Evolutionary conservation across 352 stramenopile species (phyloP).

Genomic region (Globisporangium nodosum): DNA sequence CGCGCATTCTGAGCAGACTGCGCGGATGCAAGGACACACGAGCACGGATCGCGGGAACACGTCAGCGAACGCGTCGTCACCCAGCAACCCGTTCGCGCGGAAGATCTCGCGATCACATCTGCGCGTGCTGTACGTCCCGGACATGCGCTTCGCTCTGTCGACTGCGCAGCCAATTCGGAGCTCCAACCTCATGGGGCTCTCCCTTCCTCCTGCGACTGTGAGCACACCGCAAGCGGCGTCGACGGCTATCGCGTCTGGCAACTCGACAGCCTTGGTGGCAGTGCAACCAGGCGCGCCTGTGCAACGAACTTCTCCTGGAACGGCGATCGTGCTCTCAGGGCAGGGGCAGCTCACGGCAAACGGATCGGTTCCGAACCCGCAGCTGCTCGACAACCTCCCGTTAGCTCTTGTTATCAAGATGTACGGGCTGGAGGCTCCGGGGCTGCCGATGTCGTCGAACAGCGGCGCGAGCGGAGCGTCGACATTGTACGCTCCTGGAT

Average conservation of each 20-base stretch:
- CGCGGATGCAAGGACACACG: conserved; percentile 48
- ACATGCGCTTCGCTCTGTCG: conserved; percentile 60
- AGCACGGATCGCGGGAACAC: conserved; percentile 28
- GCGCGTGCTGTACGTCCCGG: conserved; percentile 51
- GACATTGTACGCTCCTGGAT: conserved; percentile 1
- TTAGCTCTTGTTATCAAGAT: conserved; percentile 75
- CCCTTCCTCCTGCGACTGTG: conserved; percentile 16
- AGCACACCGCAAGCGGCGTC: conserved; percentile 8
- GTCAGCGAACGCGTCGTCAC: conserved; percentile 19
- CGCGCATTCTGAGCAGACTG: conserved; percentile 71
- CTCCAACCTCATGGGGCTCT: conserved; percentile 26
- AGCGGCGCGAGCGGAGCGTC: conserved; percentile 4
- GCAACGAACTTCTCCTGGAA: conserved; percentile 13
- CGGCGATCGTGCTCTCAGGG: conserved; percentile 15
- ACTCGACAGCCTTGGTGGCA: conserved; percentile 40
- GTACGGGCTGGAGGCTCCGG: conserved; percentile 76
- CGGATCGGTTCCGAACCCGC: conserved; percentile 4
- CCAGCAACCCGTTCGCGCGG: conserved; percentile 39
- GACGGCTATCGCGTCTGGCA: conserved; percentile 4
- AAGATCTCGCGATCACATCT: conserved; percentile 58
- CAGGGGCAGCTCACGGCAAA: conserved; percentile 8
- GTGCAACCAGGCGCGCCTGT: conserved; percentile 18
- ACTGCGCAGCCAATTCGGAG: conserved; percentile 43
- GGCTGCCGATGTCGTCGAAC: conserved; percentile 43
- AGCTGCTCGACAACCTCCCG: conserved; percentile 66